Evolutionary conservation across 345 rosid species (phyloP), one percentile per base, ranked within the genome.

Genomic region (Salix caprea): DNA sequence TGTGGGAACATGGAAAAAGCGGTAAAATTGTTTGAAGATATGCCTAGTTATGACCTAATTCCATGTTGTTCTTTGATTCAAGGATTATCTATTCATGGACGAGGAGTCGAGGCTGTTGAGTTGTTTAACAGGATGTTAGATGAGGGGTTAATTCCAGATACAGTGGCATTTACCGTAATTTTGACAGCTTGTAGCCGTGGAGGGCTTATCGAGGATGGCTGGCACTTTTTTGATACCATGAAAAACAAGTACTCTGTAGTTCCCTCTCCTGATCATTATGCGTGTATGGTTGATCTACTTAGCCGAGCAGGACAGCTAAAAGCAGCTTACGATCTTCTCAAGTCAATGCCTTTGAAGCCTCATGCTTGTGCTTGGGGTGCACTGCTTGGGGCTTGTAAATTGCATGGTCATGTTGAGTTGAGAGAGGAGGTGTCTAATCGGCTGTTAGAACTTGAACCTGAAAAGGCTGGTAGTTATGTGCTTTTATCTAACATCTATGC

Each of bases 1-100:
- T 90, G 96, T 77, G 96, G 94, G 67, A 86, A 88, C 83, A 74
- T 91, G 81, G 87, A 86, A 48, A 87, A 89, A 77, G 97, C 97
- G 2, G 60, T 70, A 13, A 72, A 72, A 15, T 82, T 91, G 85
- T 90, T 91, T 28, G 87, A 86, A 80, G 78, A 78, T 52, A 83
- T 90, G 87, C 87, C 91, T 69, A 70, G 8, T n/a, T 79, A 84
- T 1, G 91, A 87, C 73, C 62, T 87, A 2, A 76, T 91, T 74
- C 78, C 86, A 9, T 90, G 88, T 77, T 91, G 91, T 79, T 86
- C 92, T 5, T 85, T 91, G 88, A 88, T 91, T 75, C 87, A 89
- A 82, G 97, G 94, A 68, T 62, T 88, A 78, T 84, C 89, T 0
- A 87, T 90, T 71, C 92, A 91, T 77, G 87, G 92, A 1, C 77